Evolutionary conservation across 2,329 filamentous ascomycete species (phyloP).

Genomic region (Akanthomyces uredinophilus): DNA sequence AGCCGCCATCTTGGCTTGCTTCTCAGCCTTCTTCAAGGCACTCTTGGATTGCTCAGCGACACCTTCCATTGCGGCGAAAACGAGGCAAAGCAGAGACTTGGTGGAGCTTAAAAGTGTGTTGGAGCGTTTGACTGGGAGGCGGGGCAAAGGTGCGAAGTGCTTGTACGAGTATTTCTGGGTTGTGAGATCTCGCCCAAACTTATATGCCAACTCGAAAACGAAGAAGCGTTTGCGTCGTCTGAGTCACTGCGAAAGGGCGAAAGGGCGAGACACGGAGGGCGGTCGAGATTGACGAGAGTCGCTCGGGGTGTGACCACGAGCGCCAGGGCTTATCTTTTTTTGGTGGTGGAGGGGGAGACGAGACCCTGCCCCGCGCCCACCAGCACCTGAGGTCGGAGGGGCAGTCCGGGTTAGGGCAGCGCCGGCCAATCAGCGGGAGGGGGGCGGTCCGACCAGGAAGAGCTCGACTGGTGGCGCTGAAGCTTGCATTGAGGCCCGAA

Average conservation of each 20-base stretch:
- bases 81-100: conserved; percentile 7
- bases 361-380: conserved; percentile 15
- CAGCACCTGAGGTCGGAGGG: conserved; percentile 10
- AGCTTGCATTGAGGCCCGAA: neutral
- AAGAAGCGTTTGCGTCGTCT: neutral
- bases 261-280: conserved; percentile 9
- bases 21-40: conserved; percentile 61
- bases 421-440: conserved; percentile 10
- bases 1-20: conserved; percentile 55
- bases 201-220: neutral
- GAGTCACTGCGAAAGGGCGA: conserved; percentile 1
- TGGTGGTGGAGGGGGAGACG: conserved; percentile 12
- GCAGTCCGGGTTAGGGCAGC: conserved; percentile 7
- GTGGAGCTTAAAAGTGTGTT: conserved; percentile 6
- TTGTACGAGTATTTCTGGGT: neutral
- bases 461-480: neutral
- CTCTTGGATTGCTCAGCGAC: conserved; percentile 50
- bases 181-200: neutral
- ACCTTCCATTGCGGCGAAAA: conserved; percentile 25
- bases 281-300: conserved; percentile 3
- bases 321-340: conserved; percentile 9
- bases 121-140: neutral
- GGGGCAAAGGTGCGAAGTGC: conserved; percentile 3
- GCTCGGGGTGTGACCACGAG: conserved; percentile 11
- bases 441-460: neutral